Base-by-base conservation (phyloP, 2,329 filamentous ascomycete genomes). In the Aspergillus phoenicis region DNA sequence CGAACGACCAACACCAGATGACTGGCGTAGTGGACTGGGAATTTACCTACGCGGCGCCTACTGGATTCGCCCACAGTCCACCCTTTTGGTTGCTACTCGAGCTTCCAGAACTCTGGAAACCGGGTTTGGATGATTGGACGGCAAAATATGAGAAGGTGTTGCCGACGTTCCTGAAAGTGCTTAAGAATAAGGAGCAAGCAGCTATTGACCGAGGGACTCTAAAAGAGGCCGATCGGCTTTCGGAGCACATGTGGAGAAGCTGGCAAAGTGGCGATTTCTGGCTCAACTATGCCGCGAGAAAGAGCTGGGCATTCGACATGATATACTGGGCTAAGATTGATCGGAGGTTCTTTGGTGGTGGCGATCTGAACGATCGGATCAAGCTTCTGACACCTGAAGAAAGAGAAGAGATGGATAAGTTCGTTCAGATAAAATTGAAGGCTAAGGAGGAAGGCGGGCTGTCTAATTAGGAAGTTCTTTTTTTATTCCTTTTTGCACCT, bases 21-120 rank as follows among this genome's bases (percentile, higher is more conserved):
- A 59, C 60, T 2, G 66, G 62, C 4, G 66, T 64, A 8, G 62
- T 73, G n/a, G 70, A 73, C 54, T 72, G 70, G 70, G 70, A 74
- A 38, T 73, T 68, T 49, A 63, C 60, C 6, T 68, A 71, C 55
- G 59, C 65, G 15, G 68, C 60, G 13, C 67, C 64, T 5, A 20
- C 48, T 4, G 57, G 62, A 13, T 67, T 69, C 39, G 57, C 65
- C 2, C 51, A 63, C 17, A 58, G 52, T 22, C 43, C 65, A 5
- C 63, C 66, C 1, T 57, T 28, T 15, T 57, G 54, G 28, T 48
- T 62, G 4, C n/a, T 62, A 10, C 54, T 59, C 7, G 41, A 48
- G 52, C 52, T 30, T 17, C 45, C 45, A 17, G 45, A 49, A 30
- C 8, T 49, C 3, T 30, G 24, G 22, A 24, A 49, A 24, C 22